Base-by-base conservation (phyloP, 2,329 filamentous ascomycete species). In the Clonostachys sp. region DNA sequence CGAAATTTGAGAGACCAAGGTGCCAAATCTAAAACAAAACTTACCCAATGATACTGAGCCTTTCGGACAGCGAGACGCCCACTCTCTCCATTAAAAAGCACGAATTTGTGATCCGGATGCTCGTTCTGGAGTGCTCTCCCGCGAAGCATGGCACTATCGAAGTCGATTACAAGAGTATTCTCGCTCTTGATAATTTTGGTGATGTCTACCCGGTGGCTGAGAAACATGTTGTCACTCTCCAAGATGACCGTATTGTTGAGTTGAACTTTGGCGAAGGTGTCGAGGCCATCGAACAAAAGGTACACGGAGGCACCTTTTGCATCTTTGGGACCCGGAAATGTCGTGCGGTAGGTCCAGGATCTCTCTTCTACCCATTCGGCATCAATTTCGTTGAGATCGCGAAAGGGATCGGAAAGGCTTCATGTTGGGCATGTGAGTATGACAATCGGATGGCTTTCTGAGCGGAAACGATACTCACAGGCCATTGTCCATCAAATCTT, bases 1-100 rank as follows among this genome's bases (percentile, higher is more conserved):
- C 24, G 24, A 30, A 8, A 30, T 8, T 30, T 7, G 38, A 40
- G 10, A 18, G 17, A 30, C 24, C 8, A 30, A 10, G 3, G 8
- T 30, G 8, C 24, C 3, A 30, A 30, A 30, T 8, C 24, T 30
- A 2, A 30, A 30, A 4, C 24, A 10, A 30, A 9, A 39, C 44
- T 38, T 14, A 45, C 80, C 78, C 78, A 86, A 54, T 83, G 78
- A 54, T 81, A 84, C 57, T 84, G 81, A 3, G 80, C 78, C 56
- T 85, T 85, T 18, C 81, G 66, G 1, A 55, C 51, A 17, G 53
- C 51, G 8, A 56, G 47, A 8, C 54, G 46, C 35, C 62, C 59
- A 33, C 63, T 55, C 44, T 61, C 79, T 50, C 53, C 77, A 69
- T 53, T 77, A 63, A 58, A 79, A 50, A 58, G 78, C 58, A 61